Percentiles rank a stretch among this genome's conserved stretches.
These are phyloP conservation scores for Botrytis sinoallii DNA, from an alignment of 2,329 filamentous ascomycete genomes.

Conservation along the genomic window DNA sequence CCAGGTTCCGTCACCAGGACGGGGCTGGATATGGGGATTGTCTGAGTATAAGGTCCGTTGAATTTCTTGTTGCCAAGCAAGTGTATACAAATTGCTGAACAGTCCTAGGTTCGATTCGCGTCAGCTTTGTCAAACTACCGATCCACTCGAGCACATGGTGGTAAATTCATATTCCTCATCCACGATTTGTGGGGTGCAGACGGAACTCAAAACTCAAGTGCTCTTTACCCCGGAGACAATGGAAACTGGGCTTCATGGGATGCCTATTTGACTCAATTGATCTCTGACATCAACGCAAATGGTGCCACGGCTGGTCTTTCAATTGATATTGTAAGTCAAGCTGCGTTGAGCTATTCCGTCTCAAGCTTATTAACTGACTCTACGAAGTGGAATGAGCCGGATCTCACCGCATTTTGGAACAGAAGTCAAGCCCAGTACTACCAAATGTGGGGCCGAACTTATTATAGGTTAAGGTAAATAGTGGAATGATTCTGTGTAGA, in stretches of 20 bases:
- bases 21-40: slow-evolving; percentile 42
- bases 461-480: slow-evolving; percentile 40
- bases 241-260: slow-evolving; percentile 48
- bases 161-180: slow-evolving; percentile 45
- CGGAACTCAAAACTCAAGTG: slow-evolving; percentile 40
- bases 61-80: neutral
- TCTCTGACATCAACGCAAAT: slow-evolving; percentile 41
- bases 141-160: slow-evolving; percentile 43
- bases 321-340: slow-evolving; percentile 3
- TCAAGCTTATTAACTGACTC: neutral
- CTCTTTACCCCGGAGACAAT: slow-evolving; percentile 48
- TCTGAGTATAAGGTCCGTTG: slow-evolving; percentile 32
- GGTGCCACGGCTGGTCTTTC: slow-evolving; percentile 41
- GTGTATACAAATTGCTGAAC: neutral
- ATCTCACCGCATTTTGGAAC: slow-evolving; percentile 39
- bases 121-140: slow-evolving; percentile 47
- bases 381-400: slow-evolving; percentile 50
- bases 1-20: slow-evolving; percentile 36
- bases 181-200: slow-evolving; percentile 50
- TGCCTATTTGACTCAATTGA: slow-evolving; percentile 41
- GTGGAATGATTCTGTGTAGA: slow-evolving; percentile 18
- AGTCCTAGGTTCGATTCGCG: slow-evolving; percentile 39
- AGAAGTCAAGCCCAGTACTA: slow-evolving; percentile 42
- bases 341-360: no score
- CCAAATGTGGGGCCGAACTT: slow-evolving; percentile 42